These are phyloP conservation scores for Carex pumila DNA, from an alignment of 176 grass and related monocot genomes.

Conservation along the genomic window DNA sequence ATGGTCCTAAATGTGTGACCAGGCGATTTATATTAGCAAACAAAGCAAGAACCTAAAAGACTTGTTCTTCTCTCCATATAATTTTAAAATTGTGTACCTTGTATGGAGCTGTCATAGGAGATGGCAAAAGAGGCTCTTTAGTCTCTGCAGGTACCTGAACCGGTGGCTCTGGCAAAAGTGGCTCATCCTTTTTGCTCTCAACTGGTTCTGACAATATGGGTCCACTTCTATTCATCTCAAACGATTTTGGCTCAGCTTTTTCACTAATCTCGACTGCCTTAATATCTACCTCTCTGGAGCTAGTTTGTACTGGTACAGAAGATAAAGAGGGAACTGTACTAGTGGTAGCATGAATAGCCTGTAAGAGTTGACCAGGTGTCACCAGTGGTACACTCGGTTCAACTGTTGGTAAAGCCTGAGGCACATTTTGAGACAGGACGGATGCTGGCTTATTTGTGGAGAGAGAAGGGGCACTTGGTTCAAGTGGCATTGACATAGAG, in stretches of 20 bases:
- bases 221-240: neutral
- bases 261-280: slow-evolving; percentile 6
- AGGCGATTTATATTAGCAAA: neutral
- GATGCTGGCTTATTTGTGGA: slow-evolving; percentile 38
- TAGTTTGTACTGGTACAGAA: slow-evolving; percentile 19
- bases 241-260: neutral
- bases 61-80: neutral
- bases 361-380: slow-evolving; percentile 53
- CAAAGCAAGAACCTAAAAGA: neutral
- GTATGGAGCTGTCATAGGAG: slow-evolving; percentile 37
- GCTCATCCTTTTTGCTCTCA: slow-evolving; percentile 43
- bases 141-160: slow-evolving; percentile 21
- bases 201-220: neutral
- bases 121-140: slow-evolving; percentile 73
- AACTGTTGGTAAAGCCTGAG: slow-evolving; percentile 20
- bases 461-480: slow-evolving; percentile 32
- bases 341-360: slow-evolving; percentile 21
- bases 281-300: slow-evolving; percentile 27
- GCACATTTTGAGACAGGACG: slow-evolving; percentile 27
- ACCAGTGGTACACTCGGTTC: slow-evolving; percentile 36
- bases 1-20: neutral
- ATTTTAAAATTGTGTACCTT: slow-evolving; percentile 46
- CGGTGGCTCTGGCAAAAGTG: slow-evolving; percentile 36
- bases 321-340: slow-evolving; percentile 13
- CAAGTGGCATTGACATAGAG: slow-evolving; percentile 23